Evolutionary conservation across 1,284 basidiomycete genomes (phyloP).

Genomic region (Sporisorium exsertum): DNA sequence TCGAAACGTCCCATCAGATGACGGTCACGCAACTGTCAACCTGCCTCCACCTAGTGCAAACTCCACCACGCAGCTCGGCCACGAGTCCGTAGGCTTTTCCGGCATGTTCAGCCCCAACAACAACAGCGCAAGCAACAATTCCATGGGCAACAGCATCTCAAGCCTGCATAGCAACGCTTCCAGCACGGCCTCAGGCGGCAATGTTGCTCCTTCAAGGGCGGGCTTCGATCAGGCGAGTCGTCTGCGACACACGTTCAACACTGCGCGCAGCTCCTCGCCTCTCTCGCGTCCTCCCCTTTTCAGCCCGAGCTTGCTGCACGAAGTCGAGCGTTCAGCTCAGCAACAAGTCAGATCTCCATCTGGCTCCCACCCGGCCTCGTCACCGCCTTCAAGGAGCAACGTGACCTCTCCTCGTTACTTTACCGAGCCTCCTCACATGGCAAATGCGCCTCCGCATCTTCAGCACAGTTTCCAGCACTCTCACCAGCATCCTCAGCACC

Average conservation of each 20-base stretch:
- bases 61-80: slow-evolving; percentile 1
- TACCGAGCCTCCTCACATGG: slow-evolving; percentile 19
- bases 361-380: slow-evolving; percentile 36
- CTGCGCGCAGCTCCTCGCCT: slow-evolving; percentile 42
- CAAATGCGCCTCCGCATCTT: slow-evolving; percentile 21
- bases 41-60: slow-evolving; percentile 18
- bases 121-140: slow-evolving; percentile 9
- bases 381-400: slow-evolving; percentile 42
- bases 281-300: slow-evolving; percentile 42
- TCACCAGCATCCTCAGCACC: slow-evolving; percentile 13
- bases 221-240: slow-evolving; percentile 35
- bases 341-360: slow-evolving; percentile 31
- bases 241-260: slow-evolving; percentile 42
- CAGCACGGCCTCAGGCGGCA: slow-evolving; percentile 1
- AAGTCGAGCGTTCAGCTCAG: slow-evolving; percentile 25
- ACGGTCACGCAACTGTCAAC: slow-evolving; percentile 40
- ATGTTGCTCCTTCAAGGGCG: slow-evolving; percentile 13
- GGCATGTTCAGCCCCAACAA: slow-evolving; percentile 1
- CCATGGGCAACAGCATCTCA: slow-evolving; percentile 40
- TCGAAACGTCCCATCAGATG: slow-evolving; percentile 26
- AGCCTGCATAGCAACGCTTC: slow-evolving; percentile 22
- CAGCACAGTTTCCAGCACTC: slow-evolving; percentile 16
- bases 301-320: slow-evolving; percentile 40
- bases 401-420: slow-evolving; percentile 45
- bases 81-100: slow-evolving; percentile 22